Percentiles rank a stretch among this genome's conserved stretches.
Conservation (phyloP, 345 rosid genomes). For the Raphanus sativus region DNA sequence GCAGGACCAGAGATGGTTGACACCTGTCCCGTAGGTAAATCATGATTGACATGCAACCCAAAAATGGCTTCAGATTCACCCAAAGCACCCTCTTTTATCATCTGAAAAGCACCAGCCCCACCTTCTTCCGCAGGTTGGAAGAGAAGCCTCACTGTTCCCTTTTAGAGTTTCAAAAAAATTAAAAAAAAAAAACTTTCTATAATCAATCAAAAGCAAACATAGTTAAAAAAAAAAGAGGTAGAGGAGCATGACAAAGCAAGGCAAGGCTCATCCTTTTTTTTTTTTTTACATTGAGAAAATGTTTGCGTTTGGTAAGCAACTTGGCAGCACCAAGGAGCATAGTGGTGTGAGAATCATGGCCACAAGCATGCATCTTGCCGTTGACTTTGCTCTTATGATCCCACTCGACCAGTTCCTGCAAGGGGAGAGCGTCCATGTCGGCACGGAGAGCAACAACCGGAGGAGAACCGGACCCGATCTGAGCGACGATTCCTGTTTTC, state of each 20-base stretch:
- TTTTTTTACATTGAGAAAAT: constrained; percentile 53
- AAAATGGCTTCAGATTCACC: constrained; percentile 89
- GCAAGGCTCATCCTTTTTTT: no score
- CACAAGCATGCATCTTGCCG: constrained; percentile 88
- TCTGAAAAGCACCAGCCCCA: constrained; percentile 80
- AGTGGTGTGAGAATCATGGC: constrained; percentile 80
- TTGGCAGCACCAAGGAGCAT: constrained; percentile 95
- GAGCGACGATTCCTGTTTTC: constrained; percentile 68
- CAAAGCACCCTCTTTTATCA: constrained; percentile 84
- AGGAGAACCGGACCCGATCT: constrained; percentile 64
- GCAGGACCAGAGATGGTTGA: constrained; percentile 58
- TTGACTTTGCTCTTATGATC: constrained; percentile 77
- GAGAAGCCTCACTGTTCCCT: constrained; percentile 88
- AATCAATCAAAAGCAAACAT: no score
- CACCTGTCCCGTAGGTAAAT: constrained; percentile 56
- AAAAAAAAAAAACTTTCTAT: neutral
- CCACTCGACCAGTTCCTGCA: constrained; percentile 87
- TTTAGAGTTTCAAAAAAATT: constrained; percentile 25
- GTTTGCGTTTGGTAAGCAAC: constrained; percentile 67
- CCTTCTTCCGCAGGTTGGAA: constrained; percentile 96
- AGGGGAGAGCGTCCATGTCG: constrained; percentile 82
- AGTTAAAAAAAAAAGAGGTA: no score
- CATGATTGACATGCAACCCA: constrained; percentile 60
- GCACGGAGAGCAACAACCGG: constrained; percentile 87
- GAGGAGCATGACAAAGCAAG: no score